Evolutionary conservation across 2,329 filamentous ascomycete species (phyloP), one percentile per base, ranked within the genome.

Genomic region (Cladosporium sp.): DNA sequence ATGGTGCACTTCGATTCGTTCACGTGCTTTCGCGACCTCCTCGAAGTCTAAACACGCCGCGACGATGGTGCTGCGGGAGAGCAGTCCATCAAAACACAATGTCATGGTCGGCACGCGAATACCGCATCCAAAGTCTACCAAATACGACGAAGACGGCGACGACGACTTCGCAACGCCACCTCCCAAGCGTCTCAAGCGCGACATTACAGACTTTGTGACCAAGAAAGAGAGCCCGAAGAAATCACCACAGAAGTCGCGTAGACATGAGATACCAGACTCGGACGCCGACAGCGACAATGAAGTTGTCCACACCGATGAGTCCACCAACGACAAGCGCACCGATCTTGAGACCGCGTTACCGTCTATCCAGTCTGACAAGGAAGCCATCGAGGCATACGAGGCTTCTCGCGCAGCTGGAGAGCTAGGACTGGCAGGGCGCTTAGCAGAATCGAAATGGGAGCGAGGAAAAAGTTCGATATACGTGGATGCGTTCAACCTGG

Each of bases 401-500:
- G 82, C 83, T 2, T 88, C 88, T 69, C 86, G 86, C 70, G 84
- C 85, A 32, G 88, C 86, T 24, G 75, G 80, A 11, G 75, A 82
- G 10, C 74, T 38, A 73, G 78, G 68, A 64, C 72, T 69, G 5
- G 82, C 84, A 68, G 80, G 82, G 44, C 82, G 86, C 8, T 74
- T 90, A 15, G 83, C 83, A 66, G 80, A 87, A 61, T 82, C 82
- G 60, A 85, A 80, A 67, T 97, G 92, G 92, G 79, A 88, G 4
- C 87, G 85, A 73, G 92, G 92, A 0, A 89, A 88, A 76, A 96
- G 89, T 74, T 98, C 93, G 1, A 92, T 99, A 65, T 99, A 99
- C 73, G 92, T 97, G 21, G 95, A 99, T 79, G 95, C 95, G 0
- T 99, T 99, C 82, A 97, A 97, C 74, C 83, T 98, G 15, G 92